Evolutionary conservation across 2,329 filamentous ascomycete species (phyloP).

Genomic region (Verticillium isaacii): DNA sequence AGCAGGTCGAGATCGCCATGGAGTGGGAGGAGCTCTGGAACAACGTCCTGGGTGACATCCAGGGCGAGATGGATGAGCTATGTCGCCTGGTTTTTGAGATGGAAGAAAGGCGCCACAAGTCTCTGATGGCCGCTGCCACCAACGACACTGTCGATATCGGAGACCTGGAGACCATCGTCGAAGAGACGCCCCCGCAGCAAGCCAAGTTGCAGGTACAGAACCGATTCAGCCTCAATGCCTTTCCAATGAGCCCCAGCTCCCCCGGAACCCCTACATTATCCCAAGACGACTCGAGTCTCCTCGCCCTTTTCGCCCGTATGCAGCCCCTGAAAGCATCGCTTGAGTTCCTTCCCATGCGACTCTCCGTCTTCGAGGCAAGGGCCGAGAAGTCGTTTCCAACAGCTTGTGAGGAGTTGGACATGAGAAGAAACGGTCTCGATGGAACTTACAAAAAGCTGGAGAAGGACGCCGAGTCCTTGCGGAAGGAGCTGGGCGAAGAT

Average conservation of each 20-base stretch:
- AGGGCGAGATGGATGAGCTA: constrained; percentile 76
- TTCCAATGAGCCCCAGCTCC: constrained; percentile 60
- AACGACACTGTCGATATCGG: constrained; percentile 73
- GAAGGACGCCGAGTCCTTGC: constrained; percentile 80
- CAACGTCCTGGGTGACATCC: constrained; percentile 87
- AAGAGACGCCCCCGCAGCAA: constrained; percentile 62
- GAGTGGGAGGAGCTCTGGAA: constrained; percentile 99
- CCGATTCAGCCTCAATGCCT: constrained; percentile 63
- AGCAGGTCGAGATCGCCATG: constrained; percentile 94
- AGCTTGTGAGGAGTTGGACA: constrained; percentile 83
- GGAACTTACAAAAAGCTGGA: constrained; percentile 84
- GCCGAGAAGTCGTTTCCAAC: constrained; percentile 80
- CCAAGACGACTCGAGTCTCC: constrained; percentile 81
- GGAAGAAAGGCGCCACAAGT: constrained; percentile 90
- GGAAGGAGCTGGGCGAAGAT: constrained; percentile 90
- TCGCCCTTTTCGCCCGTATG: constrained; percentile 91
- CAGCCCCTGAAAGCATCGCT: constrained; percentile 88
- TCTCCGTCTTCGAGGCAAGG: constrained; percentile 78
- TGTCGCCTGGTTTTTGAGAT: constrained; percentile 88
- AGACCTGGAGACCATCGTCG: constrained; percentile 88
- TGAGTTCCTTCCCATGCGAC: constrained; percentile 91
- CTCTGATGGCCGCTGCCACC: constrained; percentile 56
- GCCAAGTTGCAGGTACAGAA: constrained; percentile 51
- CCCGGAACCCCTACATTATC: constrained; percentile 51
- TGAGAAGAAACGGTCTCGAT: constrained; percentile 69